Evolutionary conservation across 2,329 filamentous ascomycete genomes (phyloP).

Genomic region (Scorias spongiosa): DNA sequence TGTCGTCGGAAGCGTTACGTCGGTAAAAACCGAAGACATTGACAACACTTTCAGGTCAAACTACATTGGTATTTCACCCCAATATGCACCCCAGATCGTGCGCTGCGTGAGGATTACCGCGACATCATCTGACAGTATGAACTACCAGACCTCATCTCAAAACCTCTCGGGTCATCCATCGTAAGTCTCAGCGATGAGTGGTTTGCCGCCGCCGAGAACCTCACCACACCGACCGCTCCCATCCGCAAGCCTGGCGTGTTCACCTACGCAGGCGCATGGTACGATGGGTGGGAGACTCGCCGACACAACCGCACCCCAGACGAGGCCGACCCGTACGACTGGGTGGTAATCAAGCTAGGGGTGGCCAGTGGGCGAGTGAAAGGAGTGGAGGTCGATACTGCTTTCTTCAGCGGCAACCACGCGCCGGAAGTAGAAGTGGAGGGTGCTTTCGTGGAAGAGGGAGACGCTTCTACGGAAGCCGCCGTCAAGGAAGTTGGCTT

Average conservation of each 20-base stretch:
- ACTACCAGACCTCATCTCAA: slow-evolving; percentile 36
- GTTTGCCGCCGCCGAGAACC: slow-evolving; percentile 44
- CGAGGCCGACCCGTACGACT: slow-evolving; percentile 37
- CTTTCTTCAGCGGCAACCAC: slow-evolving; percentile 70
- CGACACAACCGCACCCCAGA: slow-evolving; percentile 34
- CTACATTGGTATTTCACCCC: slow-evolving; percentile 29
- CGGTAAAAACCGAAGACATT: slow-evolving; percentile 34
- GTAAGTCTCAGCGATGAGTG: slow-evolving; percentile 45
- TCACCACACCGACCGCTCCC: slow-evolving; percentile 40
- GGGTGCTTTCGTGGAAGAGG: slow-evolving; percentile 51
- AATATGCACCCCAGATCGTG: neutral
- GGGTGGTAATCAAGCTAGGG: slow-evolving; percentile 44
- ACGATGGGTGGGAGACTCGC: slow-evolving; percentile 50
- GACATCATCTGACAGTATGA: neutral
- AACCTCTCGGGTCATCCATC: slow-evolving; percentile 35
- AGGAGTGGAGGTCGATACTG: slow-evolving; percentile 66
- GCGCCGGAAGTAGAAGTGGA: slow-evolving; percentile 66
- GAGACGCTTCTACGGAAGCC: slow-evolving; percentile 35
- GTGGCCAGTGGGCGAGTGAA: slow-evolving; percentile 53
- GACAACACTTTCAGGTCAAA: slow-evolving; percentile 39
- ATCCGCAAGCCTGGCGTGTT: slow-evolving; percentile 43
- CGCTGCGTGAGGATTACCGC: slow-evolving; percentile 1
- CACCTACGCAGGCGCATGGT: slow-evolving; percentile 46
- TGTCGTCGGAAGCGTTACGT: slow-evolving; percentile 12
- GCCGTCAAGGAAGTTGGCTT: slow-evolving; percentile 37